A percentile compares a stretch with the other conserved stretches of the same genome.
Conservation (phyloP, 1,284 basidiomycete species). For the Moniliella sp. region DNA sequence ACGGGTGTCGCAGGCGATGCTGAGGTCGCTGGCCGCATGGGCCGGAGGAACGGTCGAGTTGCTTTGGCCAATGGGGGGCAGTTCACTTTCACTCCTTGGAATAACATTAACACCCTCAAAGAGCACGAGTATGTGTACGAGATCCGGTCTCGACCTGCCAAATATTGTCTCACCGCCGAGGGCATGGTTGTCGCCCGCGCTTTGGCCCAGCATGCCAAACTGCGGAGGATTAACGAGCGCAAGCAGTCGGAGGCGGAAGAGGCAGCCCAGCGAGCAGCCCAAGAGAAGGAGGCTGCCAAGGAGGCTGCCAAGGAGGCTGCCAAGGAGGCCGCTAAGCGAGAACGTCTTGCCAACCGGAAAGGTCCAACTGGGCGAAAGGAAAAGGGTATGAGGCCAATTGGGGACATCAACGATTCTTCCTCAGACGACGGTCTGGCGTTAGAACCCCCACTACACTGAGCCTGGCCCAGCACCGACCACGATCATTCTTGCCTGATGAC, state of each 20-base stretch:
- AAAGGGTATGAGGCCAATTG: too few relatives aligned
- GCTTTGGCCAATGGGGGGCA: constrained; percentile 2
- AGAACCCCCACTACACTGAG: too few relatives aligned
- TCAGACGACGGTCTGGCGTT: too few relatives aligned
- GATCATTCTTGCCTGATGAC: too few relatives aligned
- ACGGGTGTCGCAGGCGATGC: constrained; percentile 3
- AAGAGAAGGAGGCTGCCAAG: not conserved
- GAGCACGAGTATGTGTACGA: constrained; percentile 24
- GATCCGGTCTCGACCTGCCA: constrained; percentile 23
- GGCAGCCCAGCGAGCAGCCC: not conserved
- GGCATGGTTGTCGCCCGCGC: constrained; percentile 4
- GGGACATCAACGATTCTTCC: too few relatives aligned
- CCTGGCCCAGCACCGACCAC: too few relatives aligned
- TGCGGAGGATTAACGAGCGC: too few relatives aligned
- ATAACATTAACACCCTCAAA: constrained; percentile 29
- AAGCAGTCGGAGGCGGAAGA: not conserved
- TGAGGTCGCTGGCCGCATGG: constrained; percentile 3
- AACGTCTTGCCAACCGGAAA: too few relatives aligned
- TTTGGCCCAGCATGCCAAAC: not conserved
- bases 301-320: not conserved
- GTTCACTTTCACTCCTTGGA: constrained; percentile 25
- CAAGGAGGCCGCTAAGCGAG: too few relatives aligned
- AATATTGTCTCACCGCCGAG: constrained; percentile 20
- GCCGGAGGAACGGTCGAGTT: constrained; percentile 2
- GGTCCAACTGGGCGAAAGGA: too few relatives aligned